A percentile compares a stretch with the other conserved stretches of the same genome.
These are phyloP conservation scores for Colletotrichum sp. DNA, from an alignment of 2,329 filamentous ascomycete genomes.

Conservation along the genomic window DNA sequence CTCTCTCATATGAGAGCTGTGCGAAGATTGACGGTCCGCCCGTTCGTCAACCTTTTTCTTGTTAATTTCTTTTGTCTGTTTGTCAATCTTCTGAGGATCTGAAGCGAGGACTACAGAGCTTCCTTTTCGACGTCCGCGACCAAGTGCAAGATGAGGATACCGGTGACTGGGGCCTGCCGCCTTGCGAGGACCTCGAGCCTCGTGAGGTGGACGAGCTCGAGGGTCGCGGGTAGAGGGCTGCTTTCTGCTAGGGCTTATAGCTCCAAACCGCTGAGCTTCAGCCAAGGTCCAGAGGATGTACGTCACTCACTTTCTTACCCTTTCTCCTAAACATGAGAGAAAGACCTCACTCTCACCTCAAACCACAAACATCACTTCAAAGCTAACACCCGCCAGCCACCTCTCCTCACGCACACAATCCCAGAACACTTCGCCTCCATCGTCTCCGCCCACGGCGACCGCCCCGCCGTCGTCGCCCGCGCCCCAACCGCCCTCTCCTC, in stretches of 20 bases:
- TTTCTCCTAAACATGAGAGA: neutral
- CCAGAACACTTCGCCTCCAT: conserved; percentile 74
- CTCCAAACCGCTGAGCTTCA: neutral
- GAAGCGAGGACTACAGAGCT: neutral
- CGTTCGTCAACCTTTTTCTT: neutral
- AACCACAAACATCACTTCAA: neutral
- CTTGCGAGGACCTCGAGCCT: neutral
- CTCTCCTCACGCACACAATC: conserved; percentile 71
- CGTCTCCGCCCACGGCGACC: conserved; percentile 69
- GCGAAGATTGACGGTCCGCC: neutral
- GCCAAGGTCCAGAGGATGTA: neutral
- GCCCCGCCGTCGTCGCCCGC: conserved; percentile 60
- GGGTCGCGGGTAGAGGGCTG: neutral
- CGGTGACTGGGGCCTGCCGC: neutral
- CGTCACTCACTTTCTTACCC: too few species aligned
- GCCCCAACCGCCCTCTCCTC: conserved; percentile 37
- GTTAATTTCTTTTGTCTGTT: neutral
- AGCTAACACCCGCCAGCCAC: conserved; percentile 46
- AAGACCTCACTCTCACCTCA: neutral
- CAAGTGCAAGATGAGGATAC: neutral
- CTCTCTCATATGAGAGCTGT: neutral
- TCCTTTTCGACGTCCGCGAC: neutral
- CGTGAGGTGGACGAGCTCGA: neutral
- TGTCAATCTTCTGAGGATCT: too few species aligned
- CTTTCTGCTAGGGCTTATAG: neutral